These are phyloP conservation scores for Ceratocystis cacaofunesta DNA, from an alignment of 2,329 filamentous ascomycete genomes.

Conservation along the genomic window DNA sequence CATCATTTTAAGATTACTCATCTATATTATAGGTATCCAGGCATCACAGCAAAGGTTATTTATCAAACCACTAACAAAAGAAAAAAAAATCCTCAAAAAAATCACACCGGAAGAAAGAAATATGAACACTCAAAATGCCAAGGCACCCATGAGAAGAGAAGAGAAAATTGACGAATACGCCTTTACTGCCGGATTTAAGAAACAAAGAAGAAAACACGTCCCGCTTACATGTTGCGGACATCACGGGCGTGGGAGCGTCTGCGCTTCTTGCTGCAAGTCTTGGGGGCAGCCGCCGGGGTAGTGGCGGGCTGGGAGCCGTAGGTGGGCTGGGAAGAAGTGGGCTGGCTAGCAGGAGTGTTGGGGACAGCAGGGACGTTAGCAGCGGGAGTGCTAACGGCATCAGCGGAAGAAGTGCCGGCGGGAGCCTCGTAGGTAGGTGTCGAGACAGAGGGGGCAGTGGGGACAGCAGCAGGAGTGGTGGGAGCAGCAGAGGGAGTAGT, in stretches of 20 bases:
- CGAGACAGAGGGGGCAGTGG: not conserved
- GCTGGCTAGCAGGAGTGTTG: not conserved
- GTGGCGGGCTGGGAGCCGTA: not conserved
- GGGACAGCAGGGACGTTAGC: not conserved
- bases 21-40: not conserved
- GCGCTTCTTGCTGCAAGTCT: slow-evolving; percentile 3
- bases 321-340: not conserved
- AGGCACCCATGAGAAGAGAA: not conserved
- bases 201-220: not conserved
- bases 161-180: not conserved
- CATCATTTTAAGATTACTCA: not conserved
- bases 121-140: slow-evolving; percentile 1
- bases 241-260: slow-evolving; percentile 10
- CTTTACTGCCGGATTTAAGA: not conserved
- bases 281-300: not conserved
- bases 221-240: slow-evolving; percentile 2
- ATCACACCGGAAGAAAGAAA: not conserved
- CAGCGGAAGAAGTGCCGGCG: not conserved
- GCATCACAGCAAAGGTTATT: not conserved
- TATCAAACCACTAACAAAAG: not conserved
- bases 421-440: not conserved
- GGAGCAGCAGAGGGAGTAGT: not conserved
- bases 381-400: not conserved
- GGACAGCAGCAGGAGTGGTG: not conserved
- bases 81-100: not conserved